Conservation (phyloP, 164 flowering plant genomes). For the Vitis rupestris region DNA sequence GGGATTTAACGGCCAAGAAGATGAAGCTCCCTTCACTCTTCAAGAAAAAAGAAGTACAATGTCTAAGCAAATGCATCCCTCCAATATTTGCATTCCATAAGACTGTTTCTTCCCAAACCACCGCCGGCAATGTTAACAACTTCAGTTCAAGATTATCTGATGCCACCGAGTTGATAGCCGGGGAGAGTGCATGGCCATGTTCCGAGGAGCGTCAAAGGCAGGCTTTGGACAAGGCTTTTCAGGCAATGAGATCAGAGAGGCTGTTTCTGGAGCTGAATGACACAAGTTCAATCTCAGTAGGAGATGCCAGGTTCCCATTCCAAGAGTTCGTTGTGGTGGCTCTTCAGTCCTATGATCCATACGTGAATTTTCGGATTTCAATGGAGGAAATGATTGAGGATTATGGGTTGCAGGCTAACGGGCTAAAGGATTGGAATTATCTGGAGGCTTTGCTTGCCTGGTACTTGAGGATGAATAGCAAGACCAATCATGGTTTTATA, state of each 20-base stretch:
- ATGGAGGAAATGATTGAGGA: slow-evolving; percentile 34
- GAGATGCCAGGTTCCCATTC: neutral
- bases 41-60: neutral
- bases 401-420: slow-evolving; percentile 14
- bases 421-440: slow-evolving; percentile 25
- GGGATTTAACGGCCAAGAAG: neutral
- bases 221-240: neutral
- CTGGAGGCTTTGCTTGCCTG: slow-evolving; percentile 21
- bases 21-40: neutral
- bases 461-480: slow-evolving; percentile 20
- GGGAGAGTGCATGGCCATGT: neutral
- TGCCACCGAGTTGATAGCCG: neutral
- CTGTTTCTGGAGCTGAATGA: slow-evolving; percentile 16
- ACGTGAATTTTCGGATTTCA: slow-evolving; percentile 18
- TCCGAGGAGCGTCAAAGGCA: neutral
- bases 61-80: neutral
- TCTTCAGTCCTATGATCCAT: slow-evolving; percentile 22
- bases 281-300: slow-evolving; percentile 13
- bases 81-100: neutral
- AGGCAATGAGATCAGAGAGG: slow-evolving; percentile 12
- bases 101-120: neutral
- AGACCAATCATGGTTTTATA: slow-evolving; percentile 24
- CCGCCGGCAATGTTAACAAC: neutral
- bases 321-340: slow-evolving; percentile 7
- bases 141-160: neutral